These are phyloP conservation scores for Fusarium coffeatum DNA, from an alignment of 2,329 filamentous ascomycete genomes.

Conservation along the genomic window DNA sequence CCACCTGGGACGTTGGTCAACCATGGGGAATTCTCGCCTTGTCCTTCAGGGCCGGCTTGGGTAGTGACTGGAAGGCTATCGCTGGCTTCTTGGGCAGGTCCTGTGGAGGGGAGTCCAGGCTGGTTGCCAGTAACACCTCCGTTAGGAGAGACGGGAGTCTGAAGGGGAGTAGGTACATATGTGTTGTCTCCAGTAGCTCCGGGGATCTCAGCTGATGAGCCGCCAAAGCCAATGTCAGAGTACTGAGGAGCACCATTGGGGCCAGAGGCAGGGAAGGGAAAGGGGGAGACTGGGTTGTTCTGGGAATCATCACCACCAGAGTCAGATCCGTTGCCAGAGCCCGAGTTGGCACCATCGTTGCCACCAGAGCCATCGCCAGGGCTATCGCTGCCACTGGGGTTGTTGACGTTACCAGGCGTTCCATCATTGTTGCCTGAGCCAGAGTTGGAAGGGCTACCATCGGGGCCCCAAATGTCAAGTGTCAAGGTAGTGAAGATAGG, in stretches of 20 bases:
- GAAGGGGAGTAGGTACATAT: conserved; percentile 28
- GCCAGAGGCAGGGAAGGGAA: conserved; percentile 25
- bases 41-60: conserved; percentile 25
- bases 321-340: conserved; percentile 7
- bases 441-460: conserved; percentile 21
- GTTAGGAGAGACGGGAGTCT: conserved; percentile 22
- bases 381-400: conserved; percentile 15
- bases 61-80: conserved; percentile 37
- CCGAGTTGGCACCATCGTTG: not conserved
- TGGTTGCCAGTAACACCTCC: conserved; percentile 22
- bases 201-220: conserved; percentile 30
- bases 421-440: conserved; percentile 5
- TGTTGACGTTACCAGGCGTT: conserved; percentile 3
- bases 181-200: conserved; percentile 26
- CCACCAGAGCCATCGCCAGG: conserved; percentile 6
- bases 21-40: conserved; percentile 29
- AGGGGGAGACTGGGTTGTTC: conserved; percentile 8
- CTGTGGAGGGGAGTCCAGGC: conserved; percentile 19
- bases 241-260: conserved; percentile 41
- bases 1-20: conserved; percentile 24
- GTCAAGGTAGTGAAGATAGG: conserved; percentile 53
- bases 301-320: conserved; percentile 20
- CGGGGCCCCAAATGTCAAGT: conserved; percentile 50
- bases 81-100: conserved; percentile 33
- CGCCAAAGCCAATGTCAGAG: conserved; percentile 30